Evolutionary conservation across 495 filamentous ascomycete genomes (phyloP), one percentile per base, ranked within the genome.

Genomic region (Hypoxylon crocopeplum): DNA sequence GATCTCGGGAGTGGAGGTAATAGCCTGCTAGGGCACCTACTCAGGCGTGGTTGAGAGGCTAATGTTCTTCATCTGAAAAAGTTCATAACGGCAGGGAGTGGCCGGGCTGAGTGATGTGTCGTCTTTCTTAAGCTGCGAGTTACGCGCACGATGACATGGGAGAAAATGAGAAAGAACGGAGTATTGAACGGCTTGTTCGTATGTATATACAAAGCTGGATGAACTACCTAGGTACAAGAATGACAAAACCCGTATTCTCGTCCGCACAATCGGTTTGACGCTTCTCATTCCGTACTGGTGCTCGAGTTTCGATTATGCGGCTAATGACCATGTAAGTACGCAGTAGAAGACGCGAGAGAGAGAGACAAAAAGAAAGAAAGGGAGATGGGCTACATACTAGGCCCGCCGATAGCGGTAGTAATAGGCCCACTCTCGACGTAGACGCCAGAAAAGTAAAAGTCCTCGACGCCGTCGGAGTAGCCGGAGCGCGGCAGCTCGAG

Each of bases 391-490:
- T 19, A 56, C 59, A 44, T 25, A 62, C 59, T 66, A 32, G 82
- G 79, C 1, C 82, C 81, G 24, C 75, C 76, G 62, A 89, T 77
- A 4, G 73, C 52, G 7, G 84, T 86, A 1, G 84, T 90, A 45
- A 90, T 74, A 0, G 76, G 59, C 1, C 82, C 86, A 32, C 73
- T 79, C 78, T 92, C 88, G 50, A 90, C 77, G 53, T 86, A 90
- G 15, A 90, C 82, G 16, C 88, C 88, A 16, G 82, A 86, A 73
- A 87, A 91, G 67, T 82, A 90, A 79, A 84, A 89, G 67, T 90
- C 87, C 78, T 91, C 77, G 25, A 63, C 73, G 5, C 70, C 69
- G 47, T 83, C 81, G 17, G 76, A 65, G 37, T 77, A 77, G 12
- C 82, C 81, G 10, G 75, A 77, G 50, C 84, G 78, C 13, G 86